These are phyloP conservation scores for Candida incommunis DNA, from an alignment of 805 yeast species.

Conservation along the genomic window DNA sequence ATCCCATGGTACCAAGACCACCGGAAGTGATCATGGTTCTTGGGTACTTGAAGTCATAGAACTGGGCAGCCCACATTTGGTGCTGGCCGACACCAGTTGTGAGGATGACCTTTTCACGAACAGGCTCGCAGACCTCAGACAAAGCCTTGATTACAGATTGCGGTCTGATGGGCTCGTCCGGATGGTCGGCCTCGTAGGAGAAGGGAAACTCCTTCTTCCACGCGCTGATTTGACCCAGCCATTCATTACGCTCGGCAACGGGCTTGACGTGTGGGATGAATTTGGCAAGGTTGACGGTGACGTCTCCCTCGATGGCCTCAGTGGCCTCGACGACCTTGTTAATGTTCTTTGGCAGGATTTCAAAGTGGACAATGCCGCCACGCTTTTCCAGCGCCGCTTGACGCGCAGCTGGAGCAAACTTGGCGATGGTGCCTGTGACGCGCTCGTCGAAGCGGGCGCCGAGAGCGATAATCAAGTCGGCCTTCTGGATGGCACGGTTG, in stretches of 20 bases:
- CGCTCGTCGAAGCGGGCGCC: constrained; percentile 99
- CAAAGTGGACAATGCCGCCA: constrained; percentile 96
- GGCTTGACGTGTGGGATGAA: constrained; percentile 57
- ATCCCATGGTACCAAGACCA: constrained; percentile 98
- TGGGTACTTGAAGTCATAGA: constrained; percentile 86
- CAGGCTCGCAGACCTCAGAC: constrained; percentile 52
- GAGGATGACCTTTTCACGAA: constrained; percentile 61
- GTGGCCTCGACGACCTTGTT: constrained; percentile 92
- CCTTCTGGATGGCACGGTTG: constrained; percentile 83
- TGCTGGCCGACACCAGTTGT: constrained; percentile 99
- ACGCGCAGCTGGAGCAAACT: constrained; percentile 89
- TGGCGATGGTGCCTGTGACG: constrained; percentile 74
- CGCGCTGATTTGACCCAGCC: constrained; percentile 59
- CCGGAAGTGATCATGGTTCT: constrained; percentile 95
- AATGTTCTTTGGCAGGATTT: constrained; percentile 91
- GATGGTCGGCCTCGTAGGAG: constrained; percentile 62
- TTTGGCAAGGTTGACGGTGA: constrained; percentile 56
- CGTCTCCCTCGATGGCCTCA: constrained; percentile 95
- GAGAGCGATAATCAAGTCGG: constrained; percentile 83
- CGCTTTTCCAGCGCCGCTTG: constrained; percentile 75
- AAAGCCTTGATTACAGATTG: constrained; percentile 79
- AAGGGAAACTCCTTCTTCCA: constrained; percentile 89
- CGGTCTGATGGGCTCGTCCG: constrained; percentile 53
- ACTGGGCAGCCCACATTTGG: constrained; percentile 99
- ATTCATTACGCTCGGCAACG: constrained; percentile 56